Evolutionary conservation across 345 rosid genomes (phyloP), one percentile per base, ranked within the genome.

Genomic region (Corymbia maculata): DNA sequence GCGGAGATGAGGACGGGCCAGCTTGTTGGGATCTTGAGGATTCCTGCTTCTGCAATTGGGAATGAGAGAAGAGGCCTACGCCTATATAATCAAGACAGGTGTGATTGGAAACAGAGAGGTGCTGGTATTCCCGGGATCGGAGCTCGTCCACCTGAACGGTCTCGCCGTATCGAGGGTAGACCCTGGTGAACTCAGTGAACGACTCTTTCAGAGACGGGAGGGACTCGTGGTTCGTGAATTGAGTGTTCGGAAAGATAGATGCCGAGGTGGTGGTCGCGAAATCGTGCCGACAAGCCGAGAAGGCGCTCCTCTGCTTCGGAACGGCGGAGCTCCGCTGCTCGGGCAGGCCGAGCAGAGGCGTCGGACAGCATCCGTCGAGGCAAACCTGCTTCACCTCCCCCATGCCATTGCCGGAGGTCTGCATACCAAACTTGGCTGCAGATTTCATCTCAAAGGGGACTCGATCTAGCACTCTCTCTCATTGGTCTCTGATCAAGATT

Each of bases 31-130:
- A 89, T 32, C 86, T 87, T 52, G 94, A 87, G 52, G 90, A 89
- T 44, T 93, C 96, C 17, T 88, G 94, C 79, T 90, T 91, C 50
- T 92, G 95, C 44, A 94, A 88, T 90, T 97, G 99, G 49, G 97
- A 89, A 91, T 94, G 92, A 70, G 98, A 96, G 92, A 95, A 96
- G 32, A 97, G 94, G 86, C 99, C 99, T 24, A 94, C 93, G 51
- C 99, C 99, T 1, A 96, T 94, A 91, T 97, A 97, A 91, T 97
- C 99, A 88, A 97, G 97, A 90, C 99, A 97, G 85, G 97, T 94
- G 92, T 92, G 92, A 88, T 93, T 93, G 85, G 95, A 90, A 44
- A 88, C 86, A 6, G 94, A 93, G 86, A 97, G 96, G 92, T 97
- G 97, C 51, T 89, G 90, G 88, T 96, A 97, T 30, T 96, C 96